Conservation (phyloP, 2,329 filamentous ascomycete genomes). For the Verticillium albo-atrum region DNA sequence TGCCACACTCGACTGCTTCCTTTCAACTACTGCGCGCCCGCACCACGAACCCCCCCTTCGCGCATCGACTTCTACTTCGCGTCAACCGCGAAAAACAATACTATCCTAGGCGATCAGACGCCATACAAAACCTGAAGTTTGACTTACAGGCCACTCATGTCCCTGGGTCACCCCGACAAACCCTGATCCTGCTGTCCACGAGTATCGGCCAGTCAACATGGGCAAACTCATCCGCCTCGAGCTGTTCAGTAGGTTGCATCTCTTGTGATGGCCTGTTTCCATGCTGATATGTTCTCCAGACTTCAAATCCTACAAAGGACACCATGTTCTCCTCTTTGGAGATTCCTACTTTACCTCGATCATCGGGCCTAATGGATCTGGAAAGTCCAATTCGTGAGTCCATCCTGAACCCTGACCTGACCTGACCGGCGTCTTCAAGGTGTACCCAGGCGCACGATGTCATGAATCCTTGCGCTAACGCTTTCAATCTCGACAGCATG, state of each 20-base stretch:
- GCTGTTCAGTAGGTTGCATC: conserved; percentile 70
- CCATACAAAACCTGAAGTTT: not conserved
- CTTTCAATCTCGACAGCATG: conserved; percentile 60
- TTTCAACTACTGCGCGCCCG: not conserved
- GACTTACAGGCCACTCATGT: not conserved
- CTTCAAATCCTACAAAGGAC: conserved; percentile 99
- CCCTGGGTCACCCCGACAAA: not conserved
- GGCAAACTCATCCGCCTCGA: conserved; percentile 94
- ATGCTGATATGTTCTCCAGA: conserved; percentile 44
- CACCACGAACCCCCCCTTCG: not conserved
- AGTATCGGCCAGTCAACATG: conserved; percentile 55
- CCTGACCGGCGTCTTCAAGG: not conserved
- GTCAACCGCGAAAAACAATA: not conserved
- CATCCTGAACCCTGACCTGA: not conserved
- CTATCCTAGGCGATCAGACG: not conserved
- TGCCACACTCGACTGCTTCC: not conserved
- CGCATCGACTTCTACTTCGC: not conserved
- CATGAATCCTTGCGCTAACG: not conserved
- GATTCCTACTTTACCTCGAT: conserved; percentile 99
- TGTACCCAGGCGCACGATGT: no score
- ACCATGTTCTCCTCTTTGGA: conserved; percentile 89
- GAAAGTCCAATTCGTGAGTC: conserved; percentile 92
- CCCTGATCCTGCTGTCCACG: not conserved
- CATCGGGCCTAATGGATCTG: conserved; percentile 98
- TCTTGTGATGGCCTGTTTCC: not conserved